phyloP scores from a whole-genome alignment of 2,329 filamentous ascomycete genomes.

The Botrytis squamosa region DNA sequence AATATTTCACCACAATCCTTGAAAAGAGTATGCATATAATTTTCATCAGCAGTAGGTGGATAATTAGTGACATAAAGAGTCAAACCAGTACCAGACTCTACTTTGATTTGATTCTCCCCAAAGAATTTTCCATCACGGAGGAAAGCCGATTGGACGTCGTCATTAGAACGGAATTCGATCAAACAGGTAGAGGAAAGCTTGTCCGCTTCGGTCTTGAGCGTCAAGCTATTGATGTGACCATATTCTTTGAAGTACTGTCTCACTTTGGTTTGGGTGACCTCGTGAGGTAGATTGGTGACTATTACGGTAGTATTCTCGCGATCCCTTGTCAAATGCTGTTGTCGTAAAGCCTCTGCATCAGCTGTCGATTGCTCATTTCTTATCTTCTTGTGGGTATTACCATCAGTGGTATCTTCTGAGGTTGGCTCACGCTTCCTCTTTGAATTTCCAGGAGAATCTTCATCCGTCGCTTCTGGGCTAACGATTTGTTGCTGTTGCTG shows the following conservation, averaged over 20 bases:
- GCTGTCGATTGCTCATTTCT: conserved; percentile 44
- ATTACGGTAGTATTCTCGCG: conserved; percentile 87
- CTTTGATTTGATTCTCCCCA: conserved; percentile 68
- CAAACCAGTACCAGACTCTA: conserved; percentile 71
- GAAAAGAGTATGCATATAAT: conserved; percentile 67
- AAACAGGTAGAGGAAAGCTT: conserved; percentile 66
- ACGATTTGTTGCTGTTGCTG: conserved; percentile 37
- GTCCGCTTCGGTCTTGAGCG: conserved; percentile 61
- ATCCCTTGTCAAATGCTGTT: conserved; percentile 66
- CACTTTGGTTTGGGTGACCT: conserved; percentile 69
- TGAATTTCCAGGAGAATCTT: conserved; percentile 33
- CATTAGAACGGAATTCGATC: conserved; percentile 78
- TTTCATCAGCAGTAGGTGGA: conserved; percentile 71
- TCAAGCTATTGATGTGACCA: conserved; percentile 77
- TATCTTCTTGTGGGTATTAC: conserved; percentile 64
- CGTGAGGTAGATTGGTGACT: conserved; percentile 71
- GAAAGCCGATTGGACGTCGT: conserved; percentile 79
- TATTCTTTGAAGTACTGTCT: conserved; percentile 91
- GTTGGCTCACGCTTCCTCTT: conserved; percentile 76
- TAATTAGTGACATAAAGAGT: conserved; percentile 93
- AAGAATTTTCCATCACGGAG: conserved; percentile 80
- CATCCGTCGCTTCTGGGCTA: conserved; percentile 36
- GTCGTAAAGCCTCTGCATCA: conserved; percentile 41
- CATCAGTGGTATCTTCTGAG: conserved; percentile 46
- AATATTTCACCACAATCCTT: conserved; percentile 76